A percentile compares a stretch with the other conserved stretches of the same genome.
These are phyloP conservation scores for Micromonas pusilla DNA, from an alignment of 139 green algal species.

Conservation along the genomic window DNA sequence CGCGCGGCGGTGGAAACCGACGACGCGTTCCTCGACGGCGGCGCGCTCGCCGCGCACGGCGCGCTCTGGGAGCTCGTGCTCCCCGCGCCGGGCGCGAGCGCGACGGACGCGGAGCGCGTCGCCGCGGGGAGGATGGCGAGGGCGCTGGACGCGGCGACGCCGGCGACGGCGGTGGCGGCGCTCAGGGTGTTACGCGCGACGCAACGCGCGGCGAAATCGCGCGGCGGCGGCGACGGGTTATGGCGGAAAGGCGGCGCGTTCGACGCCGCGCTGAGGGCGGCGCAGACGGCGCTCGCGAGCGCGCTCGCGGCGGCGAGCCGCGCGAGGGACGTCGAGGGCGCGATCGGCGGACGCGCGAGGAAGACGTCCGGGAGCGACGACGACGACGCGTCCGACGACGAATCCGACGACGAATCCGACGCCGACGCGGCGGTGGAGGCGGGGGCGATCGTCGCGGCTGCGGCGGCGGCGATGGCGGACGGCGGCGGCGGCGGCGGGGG, in stretches of 20 bases:
- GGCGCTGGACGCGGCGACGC: not conserved
- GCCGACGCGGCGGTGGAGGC: no score
- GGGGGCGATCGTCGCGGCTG: not conserved
- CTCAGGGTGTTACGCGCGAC: not conserved
- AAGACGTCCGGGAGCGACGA: not conserved
- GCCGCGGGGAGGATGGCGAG: not conserved
- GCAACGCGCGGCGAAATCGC: not conserved
- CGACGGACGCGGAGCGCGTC: not conserved
- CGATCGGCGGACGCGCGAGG: not conserved
- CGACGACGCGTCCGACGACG: no score
- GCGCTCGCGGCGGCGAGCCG: not conserved
- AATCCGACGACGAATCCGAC: no score
- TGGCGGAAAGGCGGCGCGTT: not conserved
- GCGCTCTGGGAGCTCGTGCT: not conserved
- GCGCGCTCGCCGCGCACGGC: constrained; percentile 3
- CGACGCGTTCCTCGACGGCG: not conserved
- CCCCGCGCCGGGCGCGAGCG: not conserved
- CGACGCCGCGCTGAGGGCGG: not conserved
- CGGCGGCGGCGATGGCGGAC: not conserved
- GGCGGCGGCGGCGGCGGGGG: no score
- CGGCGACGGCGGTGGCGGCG: not conserved
- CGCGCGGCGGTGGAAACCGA: not conserved
- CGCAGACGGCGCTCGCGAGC: not conserved
- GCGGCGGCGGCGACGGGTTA: not conserved
- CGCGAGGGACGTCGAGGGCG: not conserved